Evolutionary conservation across 768 basidiomycete species (phyloP).

Genomic region (Lentinula aciculospora): DNA sequence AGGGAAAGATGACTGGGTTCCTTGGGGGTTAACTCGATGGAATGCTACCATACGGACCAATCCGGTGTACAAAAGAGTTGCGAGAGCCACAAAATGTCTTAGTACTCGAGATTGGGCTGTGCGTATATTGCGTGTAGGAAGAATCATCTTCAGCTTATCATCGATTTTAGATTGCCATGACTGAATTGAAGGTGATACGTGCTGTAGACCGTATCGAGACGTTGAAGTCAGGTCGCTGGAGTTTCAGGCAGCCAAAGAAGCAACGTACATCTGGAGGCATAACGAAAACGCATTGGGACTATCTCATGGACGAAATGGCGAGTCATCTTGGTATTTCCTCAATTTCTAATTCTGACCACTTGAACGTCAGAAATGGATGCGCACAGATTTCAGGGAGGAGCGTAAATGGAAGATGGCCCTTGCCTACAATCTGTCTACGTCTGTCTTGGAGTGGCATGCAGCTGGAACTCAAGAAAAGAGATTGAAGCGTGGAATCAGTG

Average conservation of each 20-base stretch:
- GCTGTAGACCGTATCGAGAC: slow-evolving; percentile 81
- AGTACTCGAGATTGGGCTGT: slow-evolving; percentile 82
- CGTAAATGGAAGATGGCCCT: slow-evolving; percentile 85
- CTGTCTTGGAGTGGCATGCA: slow-evolving; percentile 85
- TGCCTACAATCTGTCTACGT: slow-evolving; percentile 76
- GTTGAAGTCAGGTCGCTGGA: slow-evolving; percentile 81
- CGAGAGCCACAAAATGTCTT: slow-evolving; percentile 70
- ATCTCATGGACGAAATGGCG: slow-evolving; percentile 95
- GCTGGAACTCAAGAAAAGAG: slow-evolving; percentile 62
- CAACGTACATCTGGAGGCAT: slow-evolving; percentile 73
- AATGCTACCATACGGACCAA: slow-evolving; percentile 70
- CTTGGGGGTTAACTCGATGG: slow-evolving; percentile 68
- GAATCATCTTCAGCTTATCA: not conserved
- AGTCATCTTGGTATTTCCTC: slow-evolving; percentile 16
- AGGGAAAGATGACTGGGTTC: slow-evolving; percentile 51
- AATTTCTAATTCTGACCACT: not conserved
- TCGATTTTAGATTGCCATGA: slow-evolving; percentile 61
- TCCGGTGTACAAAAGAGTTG: slow-evolving; percentile 65
- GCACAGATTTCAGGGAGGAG: slow-evolving; percentile 92
- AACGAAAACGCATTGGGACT: slow-evolving; percentile 90
- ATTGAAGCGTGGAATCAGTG: slow-evolving; percentile 57
- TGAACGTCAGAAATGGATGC: slow-evolving; percentile 84
- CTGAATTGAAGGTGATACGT: slow-evolving; percentile 71
- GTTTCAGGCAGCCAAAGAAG: slow-evolving; percentile 93
- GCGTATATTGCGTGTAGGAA: slow-evolving; percentile 22